Conservation (phyloP, 257 asterid genomes). For the Przewalskia tangutica region DNA sequence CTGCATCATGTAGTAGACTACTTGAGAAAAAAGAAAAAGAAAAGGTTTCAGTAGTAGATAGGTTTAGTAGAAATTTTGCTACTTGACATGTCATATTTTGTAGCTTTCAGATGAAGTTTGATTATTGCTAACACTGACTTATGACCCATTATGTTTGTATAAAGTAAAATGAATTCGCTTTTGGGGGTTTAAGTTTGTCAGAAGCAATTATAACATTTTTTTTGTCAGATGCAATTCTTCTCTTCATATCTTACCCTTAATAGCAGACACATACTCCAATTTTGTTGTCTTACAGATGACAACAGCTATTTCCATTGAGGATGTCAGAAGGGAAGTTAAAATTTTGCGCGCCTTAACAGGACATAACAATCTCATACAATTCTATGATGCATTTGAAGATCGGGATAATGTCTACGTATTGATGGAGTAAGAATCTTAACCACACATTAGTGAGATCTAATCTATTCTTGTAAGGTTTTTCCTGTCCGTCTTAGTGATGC, state of each 20-base stretch:
- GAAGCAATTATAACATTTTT: neutral
- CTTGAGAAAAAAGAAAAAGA: neutral
- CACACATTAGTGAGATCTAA: neutral
- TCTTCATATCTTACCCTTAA: neutral
- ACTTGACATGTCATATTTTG: neutral
- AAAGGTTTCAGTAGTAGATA: neutral
- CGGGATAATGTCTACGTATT: slow-evolving; percentile 49
- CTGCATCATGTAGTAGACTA: neutral
- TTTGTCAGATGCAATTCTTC: neutral
- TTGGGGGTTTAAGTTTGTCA: neutral
- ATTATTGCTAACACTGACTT: neutral
- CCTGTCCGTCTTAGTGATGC: neutral
- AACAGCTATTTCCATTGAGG: slow-evolving; percentile 57
- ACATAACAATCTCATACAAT: slow-evolving; percentile 43
- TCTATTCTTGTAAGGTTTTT: neutral
- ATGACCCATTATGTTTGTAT: neutral
- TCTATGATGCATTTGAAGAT: slow-evolving; percentile 63
- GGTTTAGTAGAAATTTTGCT: neutral
- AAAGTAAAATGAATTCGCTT: neutral
- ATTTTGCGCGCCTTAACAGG: slow-evolving; percentile 48
- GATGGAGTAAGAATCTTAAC: slow-evolving; percentile 52
- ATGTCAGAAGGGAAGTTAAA: slow-evolving; percentile 57
- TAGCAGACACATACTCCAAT: neutral
- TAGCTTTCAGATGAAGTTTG: neutral
- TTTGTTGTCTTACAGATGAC: slow-evolving; percentile 41